These are phyloP conservation scores for Diaporthe sp. DNA, from an alignment of 2,329 filamentous ascomycete genomes.

Conservation along the genomic window DNA sequence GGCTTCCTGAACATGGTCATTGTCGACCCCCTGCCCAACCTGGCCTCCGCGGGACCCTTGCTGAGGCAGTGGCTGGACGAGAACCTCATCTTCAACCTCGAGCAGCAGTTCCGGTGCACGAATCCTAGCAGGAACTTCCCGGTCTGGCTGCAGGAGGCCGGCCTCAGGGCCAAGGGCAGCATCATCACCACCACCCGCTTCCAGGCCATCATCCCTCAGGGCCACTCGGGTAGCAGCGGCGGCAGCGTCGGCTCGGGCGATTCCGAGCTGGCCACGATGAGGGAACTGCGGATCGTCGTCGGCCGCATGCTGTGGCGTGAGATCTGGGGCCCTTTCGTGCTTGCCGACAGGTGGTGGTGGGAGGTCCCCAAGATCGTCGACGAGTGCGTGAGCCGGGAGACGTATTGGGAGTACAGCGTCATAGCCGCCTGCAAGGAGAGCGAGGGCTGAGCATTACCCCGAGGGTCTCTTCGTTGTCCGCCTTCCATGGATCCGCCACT, in stretches of 20 bases:
- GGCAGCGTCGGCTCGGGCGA: constrained; percentile 32
- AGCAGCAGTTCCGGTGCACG: constrained; percentile 67
- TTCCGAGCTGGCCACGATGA: constrained; percentile 33
- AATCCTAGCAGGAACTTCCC: constrained; percentile 69
- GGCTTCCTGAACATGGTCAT: constrained; percentile 69
- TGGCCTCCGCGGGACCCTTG: constrained; percentile 64
- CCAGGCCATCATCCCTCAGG: constrained; percentile 49
- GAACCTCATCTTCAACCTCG: constrained; percentile 68
- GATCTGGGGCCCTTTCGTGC: constrained; percentile 66
- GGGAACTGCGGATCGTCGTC: constrained; percentile 57
- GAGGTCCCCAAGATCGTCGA: constrained; percentile 64
- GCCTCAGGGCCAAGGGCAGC: constrained; percentile 59
- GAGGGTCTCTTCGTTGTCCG: too few species aligned
- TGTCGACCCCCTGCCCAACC: constrained; percentile 70
- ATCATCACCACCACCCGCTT: constrained; percentile 60
- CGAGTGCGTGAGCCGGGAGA: constrained; percentile 65
- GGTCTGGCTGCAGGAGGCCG: constrained; percentile 66
- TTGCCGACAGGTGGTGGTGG: constrained; percentile 69
- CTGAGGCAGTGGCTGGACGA: constrained; percentile 71
- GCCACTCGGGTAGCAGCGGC: constrained; percentile 33
- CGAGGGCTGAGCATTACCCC: neutral
- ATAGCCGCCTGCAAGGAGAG: constrained; percentile 65
- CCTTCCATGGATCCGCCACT: neutral
- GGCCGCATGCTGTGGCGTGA: constrained; percentile 70
- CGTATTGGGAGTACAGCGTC: constrained; percentile 68